phyloP scores from a whole-genome alignment of 148 eudicot genomes.

The Silene conica region DNA sequence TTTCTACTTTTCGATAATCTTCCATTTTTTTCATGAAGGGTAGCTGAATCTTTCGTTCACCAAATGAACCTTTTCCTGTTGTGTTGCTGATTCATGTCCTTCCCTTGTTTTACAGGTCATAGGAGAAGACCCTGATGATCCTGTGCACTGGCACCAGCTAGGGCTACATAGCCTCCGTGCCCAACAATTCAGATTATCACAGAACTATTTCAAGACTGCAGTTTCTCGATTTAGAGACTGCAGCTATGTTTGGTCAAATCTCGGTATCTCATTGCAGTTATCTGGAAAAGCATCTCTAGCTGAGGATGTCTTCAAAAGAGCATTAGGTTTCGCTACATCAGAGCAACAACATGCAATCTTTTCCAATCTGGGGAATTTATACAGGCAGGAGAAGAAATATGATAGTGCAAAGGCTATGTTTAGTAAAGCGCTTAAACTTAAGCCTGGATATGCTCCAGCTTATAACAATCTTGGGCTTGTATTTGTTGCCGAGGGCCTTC shows the following conservation, averaged over 20 bases:
- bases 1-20: background rate
- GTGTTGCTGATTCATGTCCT: conserved; percentile 7
- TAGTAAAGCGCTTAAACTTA: conserved; percentile 71
- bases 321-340: conserved; percentile 55
- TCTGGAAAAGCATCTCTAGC: conserved; percentile 64
- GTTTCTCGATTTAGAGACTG: conserved; percentile 69
- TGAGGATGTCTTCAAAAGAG: conserved; percentile 77
- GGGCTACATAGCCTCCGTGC: conserved; percentile 89
- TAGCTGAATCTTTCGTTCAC: too few relatives aligned
- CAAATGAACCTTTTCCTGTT: background rate
- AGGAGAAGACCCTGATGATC: conserved; percentile 88
- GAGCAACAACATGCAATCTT: conserved; percentile 74
- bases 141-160: conserved; percentile 92
- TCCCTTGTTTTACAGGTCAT: conserved; percentile 49
- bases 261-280: conserved; percentile 90
- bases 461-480: conserved; percentile 96
- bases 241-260: conserved; percentile 95
- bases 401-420: conserved; percentile 90
- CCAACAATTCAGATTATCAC: conserved; percentile 69
- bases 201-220: conserved; percentile 84
- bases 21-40: too few relatives aligned
- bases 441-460: conserved; percentile 94
- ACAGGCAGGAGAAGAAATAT: conserved; percentile 61
- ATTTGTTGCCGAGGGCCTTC: conserved; percentile 76
- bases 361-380: conserved; percentile 85